Evolutionary conservation across 371 early-diverging fungal genomes (phyloP).

Genomic region (Mucor racemosus): DNA sequence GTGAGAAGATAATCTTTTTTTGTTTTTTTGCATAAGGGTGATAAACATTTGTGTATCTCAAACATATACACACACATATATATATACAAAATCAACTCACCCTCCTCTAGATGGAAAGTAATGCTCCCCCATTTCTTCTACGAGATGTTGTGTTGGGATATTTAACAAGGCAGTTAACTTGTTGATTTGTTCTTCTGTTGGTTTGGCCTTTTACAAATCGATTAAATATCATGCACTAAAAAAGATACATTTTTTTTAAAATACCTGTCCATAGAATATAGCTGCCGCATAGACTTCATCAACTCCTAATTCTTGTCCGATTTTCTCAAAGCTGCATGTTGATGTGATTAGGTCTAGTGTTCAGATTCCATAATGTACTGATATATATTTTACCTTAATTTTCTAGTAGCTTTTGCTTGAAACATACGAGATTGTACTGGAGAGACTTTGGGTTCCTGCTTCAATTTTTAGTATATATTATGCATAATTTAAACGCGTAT

Average conservation of each 20-base stretch:
- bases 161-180: constrained; percentile 56
- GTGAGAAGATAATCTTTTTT: constrained; percentile 6
- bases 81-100: constrained; percentile 20
- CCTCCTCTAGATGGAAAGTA: constrained; percentile 66
- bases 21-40: background rate
- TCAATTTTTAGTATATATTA: background rate
- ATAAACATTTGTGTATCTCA: background rate
- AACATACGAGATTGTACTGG: constrained; percentile 46
- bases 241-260: too few species aligned
- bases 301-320: constrained; percentile 57
- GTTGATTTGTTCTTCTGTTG: constrained; percentile 52
- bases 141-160: constrained; percentile 58
- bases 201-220: too few species aligned
- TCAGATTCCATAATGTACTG: too few species aligned
- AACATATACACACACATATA: background rate
- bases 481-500: background rate
- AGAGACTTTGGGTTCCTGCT: constrained; percentile 38
- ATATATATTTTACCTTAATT: constrained; percentile 32
- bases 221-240: too few species aligned
- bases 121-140: constrained; percentile 54
- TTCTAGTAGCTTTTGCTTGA: constrained; percentile 39
- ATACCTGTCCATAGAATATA: constrained; percentile 74
- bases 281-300: constrained; percentile 75
- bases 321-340: constrained; percentile 58
- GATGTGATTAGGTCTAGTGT: too few species aligned